Conservation (phyloP, 257 asterid species). For the Solanum microdontum region DNA sequence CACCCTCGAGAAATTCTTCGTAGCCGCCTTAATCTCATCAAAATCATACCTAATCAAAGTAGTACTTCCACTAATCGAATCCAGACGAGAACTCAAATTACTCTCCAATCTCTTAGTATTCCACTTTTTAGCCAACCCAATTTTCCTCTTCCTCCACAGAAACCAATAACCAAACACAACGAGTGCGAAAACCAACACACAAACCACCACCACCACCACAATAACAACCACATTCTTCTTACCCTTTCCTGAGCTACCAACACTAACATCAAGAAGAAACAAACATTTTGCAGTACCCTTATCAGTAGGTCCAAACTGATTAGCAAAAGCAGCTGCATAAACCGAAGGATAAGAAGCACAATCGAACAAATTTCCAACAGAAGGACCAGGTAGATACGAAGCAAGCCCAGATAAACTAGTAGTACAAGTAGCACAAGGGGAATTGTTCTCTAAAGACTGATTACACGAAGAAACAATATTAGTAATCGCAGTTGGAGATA, state of each 20-base stretch:
- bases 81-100: slow-evolving; percentile 32
- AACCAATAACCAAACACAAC: slow-evolving; percentile 24
- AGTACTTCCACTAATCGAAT: slow-evolving; percentile 59
- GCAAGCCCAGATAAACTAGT: slow-evolving; percentile 40
- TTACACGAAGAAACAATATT: slow-evolving; percentile 39
- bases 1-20: slow-evolving; percentile 44
- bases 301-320: slow-evolving; percentile 54
- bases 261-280: slow-evolving; percentile 42
- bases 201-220: slow-evolving; percentile 19
- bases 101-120: slow-evolving; percentile 11
- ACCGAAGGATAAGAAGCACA: slow-evolving; percentile 52
- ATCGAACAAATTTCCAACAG: slow-evolving; percentile 51
- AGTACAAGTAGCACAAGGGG: slow-evolving; percentile 81
- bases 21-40: slow-evolving; percentile 55
- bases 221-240: slow-evolving; percentile 18
- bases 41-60: slow-evolving; percentile 41
- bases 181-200: slow-evolving; percentile 10
- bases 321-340: slow-evolving; percentile 62
- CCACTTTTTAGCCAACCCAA: neutral
- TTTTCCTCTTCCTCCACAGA: slow-evolving; percentile 15
- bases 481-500: slow-evolving; percentile 23
- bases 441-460: slow-evolving; percentile 43
- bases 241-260: slow-evolving; percentile 7
- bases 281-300: slow-evolving; percentile 59
- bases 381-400: slow-evolving; percentile 38